Conservation (phyloP, 2,329 filamentous ascomycete species). For the Lojkania enalia region DNA sequence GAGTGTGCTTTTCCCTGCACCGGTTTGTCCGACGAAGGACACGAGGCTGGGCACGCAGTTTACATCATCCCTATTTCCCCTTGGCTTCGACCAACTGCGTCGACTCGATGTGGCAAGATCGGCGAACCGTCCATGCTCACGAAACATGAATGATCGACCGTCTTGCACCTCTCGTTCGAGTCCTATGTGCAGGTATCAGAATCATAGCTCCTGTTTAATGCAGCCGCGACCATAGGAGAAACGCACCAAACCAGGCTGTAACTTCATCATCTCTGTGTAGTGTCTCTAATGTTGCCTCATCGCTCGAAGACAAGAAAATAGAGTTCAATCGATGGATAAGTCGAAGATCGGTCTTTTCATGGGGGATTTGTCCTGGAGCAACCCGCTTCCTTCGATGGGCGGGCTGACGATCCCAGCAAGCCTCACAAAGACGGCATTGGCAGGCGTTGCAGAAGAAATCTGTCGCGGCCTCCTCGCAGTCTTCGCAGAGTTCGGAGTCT, state of each 20-base stretch:
- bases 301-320: constrained; percentile 6
- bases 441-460: constrained; percentile 17
- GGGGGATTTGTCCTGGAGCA: constrained; percentile 12
- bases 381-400: constrained; percentile 13
- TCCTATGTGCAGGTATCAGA: constrained; percentile 9
- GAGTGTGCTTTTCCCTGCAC: constrained; percentile 55
- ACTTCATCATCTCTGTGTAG: constrained; percentile 8
- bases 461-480: constrained; percentile 11
- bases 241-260: constrained; percentile 13
- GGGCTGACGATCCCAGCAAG: constrained; percentile 15
- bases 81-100: constrained; percentile 11
- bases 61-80: not conserved
- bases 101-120: constrained; percentile 9
- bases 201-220: not conserved
- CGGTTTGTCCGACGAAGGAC: constrained; percentile 51
- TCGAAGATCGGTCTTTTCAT: constrained; percentile 15
- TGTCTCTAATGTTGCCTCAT: constrained; percentile 3
- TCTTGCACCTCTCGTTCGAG: constrained; percentile 26
- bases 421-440: constrained; percentile 6
- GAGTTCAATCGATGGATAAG: constrained; percentile 10
- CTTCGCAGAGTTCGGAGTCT: constrained; percentile 14
- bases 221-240: not conserved
- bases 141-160: constrained; percentile 15
- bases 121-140: constrained; percentile 16
- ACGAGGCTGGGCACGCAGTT: constrained; percentile 43